Evolutionary conservation across 208 protist species (phyloP), one percentile per base, ranked within the genome.

Genomic region (Leishmania mexicana): DNA sequence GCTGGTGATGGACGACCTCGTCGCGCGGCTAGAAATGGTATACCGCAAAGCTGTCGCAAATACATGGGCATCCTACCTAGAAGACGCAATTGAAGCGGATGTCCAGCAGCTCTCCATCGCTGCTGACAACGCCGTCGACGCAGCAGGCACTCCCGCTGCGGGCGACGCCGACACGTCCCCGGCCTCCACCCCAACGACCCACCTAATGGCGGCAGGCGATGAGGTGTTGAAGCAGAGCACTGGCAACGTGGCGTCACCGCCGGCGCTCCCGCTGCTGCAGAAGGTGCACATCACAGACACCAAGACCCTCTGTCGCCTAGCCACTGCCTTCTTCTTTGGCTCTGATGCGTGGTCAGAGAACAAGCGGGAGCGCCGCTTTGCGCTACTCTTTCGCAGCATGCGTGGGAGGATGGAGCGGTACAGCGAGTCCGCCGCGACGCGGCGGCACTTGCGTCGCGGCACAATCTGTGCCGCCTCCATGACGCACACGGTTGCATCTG

Each of bases 281-380:
- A 57, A 67, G 40, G 76, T 49, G 54, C 60, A 49, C 65, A 83
- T 86, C 58, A 86, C 78, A 7, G 84, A 87, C 65, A 70, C 78
- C 42, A 86, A 80, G 62, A 81, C 85, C 10, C 85, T 94, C 54
- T 90, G 88, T 49, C 88, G 89, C 76, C 79, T 93, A 62, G 92
- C 92, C 57, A 92, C 92, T 5, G 92, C 89, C 62, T 95, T 87
- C 83, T 91, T 93, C 79, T 95, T 93, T 81, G 87, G 89, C 79
- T 90, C 92, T 19, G 85, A 88, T 70, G 83, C 85, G 38, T 92
- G 88, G 84, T 67, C 74, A 72, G 76, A 80, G 49, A 57, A 40
- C 13, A 77, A 84, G 76, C 83, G 81, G 76, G 77, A 88, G 40
- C 79, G 74, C 6, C 58, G 78, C 42, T 92, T 92, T 53, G 40